Evolutionary conservation across 78 protist genomes (phyloP).

Genomic region (Speleostelium caveatum): DNA sequence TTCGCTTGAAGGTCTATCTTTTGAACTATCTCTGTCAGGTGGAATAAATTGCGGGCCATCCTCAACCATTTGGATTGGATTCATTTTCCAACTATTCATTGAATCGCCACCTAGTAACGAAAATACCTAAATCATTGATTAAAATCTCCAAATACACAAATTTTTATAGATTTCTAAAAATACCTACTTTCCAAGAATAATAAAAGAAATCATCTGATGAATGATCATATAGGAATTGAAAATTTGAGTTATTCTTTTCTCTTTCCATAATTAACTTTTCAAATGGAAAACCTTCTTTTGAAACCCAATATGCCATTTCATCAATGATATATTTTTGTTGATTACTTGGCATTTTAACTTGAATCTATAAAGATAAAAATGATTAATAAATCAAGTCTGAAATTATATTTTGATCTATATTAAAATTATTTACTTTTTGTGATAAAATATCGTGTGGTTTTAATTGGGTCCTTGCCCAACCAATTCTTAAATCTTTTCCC

Average conservation of each 20-base stretch:
- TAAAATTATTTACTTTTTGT: background rate
- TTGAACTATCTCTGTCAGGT: background rate
- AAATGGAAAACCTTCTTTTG: conserved; percentile 43
- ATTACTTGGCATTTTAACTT: conserved; percentile 16
- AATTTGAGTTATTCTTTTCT: conserved; percentile 21
- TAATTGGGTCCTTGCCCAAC: conserved; percentile 48
- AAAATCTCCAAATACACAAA: too few relatives aligned
- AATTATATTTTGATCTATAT: background rate
- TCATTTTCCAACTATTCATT: background rate
- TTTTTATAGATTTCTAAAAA: too few relatives aligned
- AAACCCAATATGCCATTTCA: conserved; percentile 25
- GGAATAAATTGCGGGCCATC: conserved; percentile 5
- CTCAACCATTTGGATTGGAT: conserved; percentile 16
- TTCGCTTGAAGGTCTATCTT: background rate
- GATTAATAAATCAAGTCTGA: background rate
- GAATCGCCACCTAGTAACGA: conserved; percentile 6
- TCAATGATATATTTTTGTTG: conserved; percentile 17
- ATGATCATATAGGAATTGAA: conserved; percentile 3
- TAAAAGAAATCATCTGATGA: conserved; percentile 31
- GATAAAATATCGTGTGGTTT: background rate
- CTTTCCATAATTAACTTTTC: conserved; percentile 26
- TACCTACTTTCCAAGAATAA: conserved; percentile 41
- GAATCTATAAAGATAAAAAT: background rate
- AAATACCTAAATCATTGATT: too few relatives aligned
- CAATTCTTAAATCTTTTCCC: conserved; percentile 36